A percentile compares a stretch with the other conserved stretches of the same genome.
Conservation (phyloP, 108 stramenopile species). For the Cyclotella sp. region DNA sequence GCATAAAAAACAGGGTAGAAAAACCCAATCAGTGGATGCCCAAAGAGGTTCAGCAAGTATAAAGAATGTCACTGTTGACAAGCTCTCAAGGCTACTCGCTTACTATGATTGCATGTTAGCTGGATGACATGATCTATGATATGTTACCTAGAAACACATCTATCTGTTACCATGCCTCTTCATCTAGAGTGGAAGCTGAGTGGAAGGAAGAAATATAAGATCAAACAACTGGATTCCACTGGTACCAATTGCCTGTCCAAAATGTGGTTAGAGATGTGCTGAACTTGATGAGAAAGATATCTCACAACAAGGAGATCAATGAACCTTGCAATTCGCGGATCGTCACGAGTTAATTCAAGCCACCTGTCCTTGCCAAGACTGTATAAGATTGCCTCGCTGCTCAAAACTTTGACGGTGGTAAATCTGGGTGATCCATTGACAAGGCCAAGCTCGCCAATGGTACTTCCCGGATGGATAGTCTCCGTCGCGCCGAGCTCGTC, state of each 20-base stretch:
- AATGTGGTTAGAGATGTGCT: constrained; percentile 72
- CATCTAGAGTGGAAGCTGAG: too few species aligned
- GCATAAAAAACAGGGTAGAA: too few species aligned
- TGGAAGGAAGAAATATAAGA: too few species aligned
- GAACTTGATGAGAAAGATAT: constrained; percentile 65
- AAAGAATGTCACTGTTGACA: too few species aligned
- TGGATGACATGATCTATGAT: too few species aligned
- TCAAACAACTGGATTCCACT: constrained; percentile 36
- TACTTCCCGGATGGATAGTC: constrained; percentile 46
- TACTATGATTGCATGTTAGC: too few species aligned
- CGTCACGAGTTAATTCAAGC: constrained; percentile 38
- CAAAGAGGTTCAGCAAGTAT: too few species aligned
- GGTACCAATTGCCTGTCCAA: constrained; percentile 70
- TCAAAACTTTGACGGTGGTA: constrained; percentile 59
- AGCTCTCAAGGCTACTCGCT: too few species aligned
- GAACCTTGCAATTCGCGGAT: constrained; percentile 61
- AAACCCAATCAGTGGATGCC: too few species aligned
- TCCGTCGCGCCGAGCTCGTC: constrained; percentile 60
- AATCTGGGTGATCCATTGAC: constrained; percentile 60
- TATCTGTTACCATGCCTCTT: too few species aligned
- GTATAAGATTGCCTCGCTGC: constrained; percentile 65
- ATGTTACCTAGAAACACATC: too few species aligned
- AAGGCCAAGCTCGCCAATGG: constrained; percentile 72
- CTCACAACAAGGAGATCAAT: constrained; percentile 72
- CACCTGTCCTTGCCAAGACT: constrained; percentile 58